Base-by-base conservation (phyloP, 805 yeast species). In the Ogataea glucozyma region DNA sequence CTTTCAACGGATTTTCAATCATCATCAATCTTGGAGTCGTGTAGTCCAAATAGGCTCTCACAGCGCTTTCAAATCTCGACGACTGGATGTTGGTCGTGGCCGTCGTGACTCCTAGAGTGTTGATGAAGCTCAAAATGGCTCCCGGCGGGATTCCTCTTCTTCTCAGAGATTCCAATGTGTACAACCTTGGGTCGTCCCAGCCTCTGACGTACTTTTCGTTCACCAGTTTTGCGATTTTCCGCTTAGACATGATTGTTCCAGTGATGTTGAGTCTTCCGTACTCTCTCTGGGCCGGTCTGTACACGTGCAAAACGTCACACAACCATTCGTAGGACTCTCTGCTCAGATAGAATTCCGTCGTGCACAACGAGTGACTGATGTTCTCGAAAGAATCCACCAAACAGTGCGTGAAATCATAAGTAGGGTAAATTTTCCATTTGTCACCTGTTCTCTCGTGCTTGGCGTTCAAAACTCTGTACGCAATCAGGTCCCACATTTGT, bases 101-200 rank as follows among this genome's bases (percentile, higher is more conserved):
- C 1, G 98, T 93, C 31, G 99, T 93, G 43, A 93, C 99, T 60
- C 99, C 99, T 55, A 93, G 76, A 34, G 97, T 91, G 64, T 90
- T 88, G 60, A 93, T 86, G 64, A 93, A 93, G 23, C 89, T 78
- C 62, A 93, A 75, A 63, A 93, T 88, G 21, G 98, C 97, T 33
- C 98, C 97, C 10, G 99, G 99, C 53, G 99, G 99, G 7, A 93
- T 83, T 71, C 99, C 99, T 63, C 99, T 87, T 65, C 99, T 85
- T 62, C 88, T 84, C 48, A 93, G 81, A 39, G 93, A 96, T 56
- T 89, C 99, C 56, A 93, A 76, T 4, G 99, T 93, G 67, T 82
- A 93, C 63, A 93, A 75, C 61, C 99, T 79, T 57, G 99, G 99
- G 67, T 93, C 99, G 66, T 93, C 95, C 99, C 99, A 93, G 34